Percentiles rank a stretch among this genome's conserved stretches.
These are phyloP conservation scores for Globisporangium nagaii DNA, from an alignment of 352 stramenopile genomes.

Conservation along the genomic window DNA sequence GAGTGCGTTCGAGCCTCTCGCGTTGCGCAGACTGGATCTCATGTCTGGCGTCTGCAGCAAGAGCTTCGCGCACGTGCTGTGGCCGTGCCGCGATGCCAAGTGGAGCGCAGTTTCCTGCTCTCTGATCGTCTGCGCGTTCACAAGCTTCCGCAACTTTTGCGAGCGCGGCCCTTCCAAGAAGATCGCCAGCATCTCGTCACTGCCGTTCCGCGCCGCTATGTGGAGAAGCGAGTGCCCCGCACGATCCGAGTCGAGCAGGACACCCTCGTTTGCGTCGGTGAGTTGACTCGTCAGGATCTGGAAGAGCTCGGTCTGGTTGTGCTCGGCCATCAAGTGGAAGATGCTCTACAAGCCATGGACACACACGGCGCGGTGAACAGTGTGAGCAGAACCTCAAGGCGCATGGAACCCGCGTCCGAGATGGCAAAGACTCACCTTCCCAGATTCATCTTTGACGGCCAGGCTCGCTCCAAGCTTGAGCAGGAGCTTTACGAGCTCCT, in stretches of 20 bases:
- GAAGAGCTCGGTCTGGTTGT: conserved; percentile 39
- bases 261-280: conserved; percentile 9
- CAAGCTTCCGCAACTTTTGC: conserved; percentile 8
- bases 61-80: conserved; percentile 30
- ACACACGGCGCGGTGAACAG: neutral
- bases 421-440: conserved; percentile 17
- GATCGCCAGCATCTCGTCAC: conserved; percentile 25
- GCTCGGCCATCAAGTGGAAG: conserved; percentile 44
- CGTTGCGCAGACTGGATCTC: conserved; percentile 20
- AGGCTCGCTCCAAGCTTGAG: conserved; percentile 31
- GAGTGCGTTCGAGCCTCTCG: conserved; percentile 42
- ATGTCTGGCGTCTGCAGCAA: conserved; percentile 24
- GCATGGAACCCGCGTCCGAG: too few species aligned
- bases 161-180: conserved; percentile 11
- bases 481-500: conserved; percentile 32
- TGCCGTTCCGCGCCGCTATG: conserved; percentile 29
- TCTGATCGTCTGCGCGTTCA: conserved; percentile 31
- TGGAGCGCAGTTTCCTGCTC: conserved; percentile 44
- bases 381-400: too few species aligned
- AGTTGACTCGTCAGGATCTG: conserved; percentile 17
- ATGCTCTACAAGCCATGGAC: conserved; percentile 18
- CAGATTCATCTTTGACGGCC: conserved; percentile 22
- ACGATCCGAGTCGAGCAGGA: conserved; percentile 31
- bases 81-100: conserved; percentile 32
- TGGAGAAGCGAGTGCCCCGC: conserved; percentile 45